A percentile compares a stretch with the other conserved stretches of the same genome.
These are phyloP conservation scores for Neurospora sp. DNA, from an alignment of 495 filamentous ascomycete species.

Conservation along the genomic window DNA sequence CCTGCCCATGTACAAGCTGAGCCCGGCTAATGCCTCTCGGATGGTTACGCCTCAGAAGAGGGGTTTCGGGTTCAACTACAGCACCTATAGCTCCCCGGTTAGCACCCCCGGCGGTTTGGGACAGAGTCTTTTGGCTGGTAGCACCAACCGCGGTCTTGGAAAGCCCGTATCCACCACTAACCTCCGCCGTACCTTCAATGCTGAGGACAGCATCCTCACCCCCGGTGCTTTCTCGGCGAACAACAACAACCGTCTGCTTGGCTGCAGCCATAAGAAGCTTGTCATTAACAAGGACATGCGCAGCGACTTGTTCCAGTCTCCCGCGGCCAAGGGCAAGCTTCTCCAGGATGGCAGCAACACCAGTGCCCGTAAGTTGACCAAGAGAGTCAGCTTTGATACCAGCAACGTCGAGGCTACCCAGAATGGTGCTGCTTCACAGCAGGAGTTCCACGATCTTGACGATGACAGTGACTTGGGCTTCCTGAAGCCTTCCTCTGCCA, in stretches of 20 bases:
- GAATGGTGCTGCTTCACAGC: slow-evolving; percentile 7
- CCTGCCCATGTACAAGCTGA: slow-evolving; percentile 81
- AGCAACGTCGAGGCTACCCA: slow-evolving; percentile 34
- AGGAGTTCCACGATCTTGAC: slow-evolving; percentile 39
- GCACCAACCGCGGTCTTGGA: slow-evolving; percentile 41
- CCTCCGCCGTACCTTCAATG: slow-evolving; percentile 47
- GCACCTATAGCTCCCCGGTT: slow-evolving; percentile 72
- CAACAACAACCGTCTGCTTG: slow-evolving; percentile 45
- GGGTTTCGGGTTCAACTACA: slow-evolving; percentile 83
- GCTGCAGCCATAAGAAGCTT: slow-evolving; percentile 71
- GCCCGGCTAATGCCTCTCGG: slow-evolving; percentile 64
- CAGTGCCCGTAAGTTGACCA: slow-evolving; percentile 53
- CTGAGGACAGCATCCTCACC: slow-evolving; percentile 70
- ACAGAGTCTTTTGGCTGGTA: slow-evolving; percentile 57
- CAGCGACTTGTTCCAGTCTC: slow-evolving; percentile 63
- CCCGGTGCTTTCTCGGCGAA: slow-evolving; percentile 77
- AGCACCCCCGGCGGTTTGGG: slow-evolving; percentile 59
- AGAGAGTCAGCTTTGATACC: slow-evolving; percentile 84
- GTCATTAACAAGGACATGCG: slow-evolving; percentile 79
- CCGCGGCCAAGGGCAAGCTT: slow-evolving; percentile 32
- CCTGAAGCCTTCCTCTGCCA: slow-evolving; percentile 43
- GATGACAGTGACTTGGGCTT: slow-evolving; percentile 53
- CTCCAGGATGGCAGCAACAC: slow-evolving; percentile 31
- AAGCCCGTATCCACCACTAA: slow-evolving; percentile 57
- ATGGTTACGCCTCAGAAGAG: slow-evolving; percentile 72